A percentile compares a stretch with the other conserved stretches of the same genome.
Conservation (phyloP, 2,329 filamentous ascomycete genomes). For the Talaromyces amestolkiae region DNA sequence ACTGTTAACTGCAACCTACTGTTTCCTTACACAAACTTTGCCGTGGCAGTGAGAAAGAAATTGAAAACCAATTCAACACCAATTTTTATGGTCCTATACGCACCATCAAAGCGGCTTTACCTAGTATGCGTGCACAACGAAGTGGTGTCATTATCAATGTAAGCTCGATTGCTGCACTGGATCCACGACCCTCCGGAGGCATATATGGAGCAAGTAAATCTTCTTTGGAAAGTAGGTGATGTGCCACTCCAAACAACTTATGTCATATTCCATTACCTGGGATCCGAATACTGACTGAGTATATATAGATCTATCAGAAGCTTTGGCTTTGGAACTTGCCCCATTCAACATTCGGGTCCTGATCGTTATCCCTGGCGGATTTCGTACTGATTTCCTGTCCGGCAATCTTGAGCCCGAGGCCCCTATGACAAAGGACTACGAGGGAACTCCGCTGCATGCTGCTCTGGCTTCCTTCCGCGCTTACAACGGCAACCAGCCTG, state of each 20-base stretch:
- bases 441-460: background rate
- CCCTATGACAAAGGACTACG: background rate
- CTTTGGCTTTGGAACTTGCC: background rate
- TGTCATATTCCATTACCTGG: background rate
- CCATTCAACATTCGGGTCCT: too few species aligned
- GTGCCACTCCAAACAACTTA: background rate
- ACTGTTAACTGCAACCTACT: background rate
- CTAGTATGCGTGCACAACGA: constrained; percentile 1
- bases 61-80: background rate
- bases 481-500: background rate
- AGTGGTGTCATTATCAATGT: constrained; percentile 3
- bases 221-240: background rate
- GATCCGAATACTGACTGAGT: background rate
- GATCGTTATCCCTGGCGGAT: too few species aligned
- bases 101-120: background rate
- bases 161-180: background rate
- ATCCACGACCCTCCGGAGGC: background rate
- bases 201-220: constrained; percentile 4
- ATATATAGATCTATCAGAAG: background rate
- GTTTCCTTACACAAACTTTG: background rate
- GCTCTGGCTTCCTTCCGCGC: background rate
- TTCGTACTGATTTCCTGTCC: background rate
- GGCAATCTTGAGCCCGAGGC: background rate
- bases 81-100: background rate
- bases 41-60: constrained; percentile 1